These are phyloP conservation scores for Euphrasia confusa DNA, from an alignment of 257 asterid species.

Conservation along the genomic window DNA sequence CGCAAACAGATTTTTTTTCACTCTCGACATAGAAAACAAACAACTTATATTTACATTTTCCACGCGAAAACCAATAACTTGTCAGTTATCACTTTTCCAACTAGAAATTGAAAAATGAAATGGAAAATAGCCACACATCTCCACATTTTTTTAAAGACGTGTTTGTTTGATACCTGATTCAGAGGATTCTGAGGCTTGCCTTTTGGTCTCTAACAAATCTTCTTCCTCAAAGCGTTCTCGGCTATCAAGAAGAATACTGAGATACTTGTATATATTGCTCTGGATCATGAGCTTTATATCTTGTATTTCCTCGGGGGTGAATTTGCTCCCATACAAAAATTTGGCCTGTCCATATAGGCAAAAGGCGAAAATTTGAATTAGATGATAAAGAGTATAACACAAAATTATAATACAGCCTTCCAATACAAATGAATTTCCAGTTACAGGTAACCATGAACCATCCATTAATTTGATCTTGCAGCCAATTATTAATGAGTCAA, in stretches of 20 bases:
- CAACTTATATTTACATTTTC: too few relatives aligned
- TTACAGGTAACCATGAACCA: too few relatives aligned
- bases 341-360: conserved; percentile 57
- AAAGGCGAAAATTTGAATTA: conserved; percentile 6
- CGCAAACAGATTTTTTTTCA: too few relatives aligned
- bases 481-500: too few relatives aligned
- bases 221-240: conserved; percentile 96
- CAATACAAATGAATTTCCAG: too few relatives aligned
- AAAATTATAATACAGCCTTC: too few relatives aligned
- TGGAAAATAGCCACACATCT: too few relatives aligned
- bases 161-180: conserved; percentile 38
- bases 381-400: not conserved
- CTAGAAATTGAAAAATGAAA: too few relatives aligned
- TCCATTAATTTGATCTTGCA: too few relatives aligned
- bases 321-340: conserved; percentile 72
- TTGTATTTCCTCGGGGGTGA: conserved; percentile 66
- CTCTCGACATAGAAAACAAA: too few relatives aligned
- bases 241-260: conserved; percentile 91
- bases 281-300: conserved; percentile 94
- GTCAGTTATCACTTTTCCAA: too few relatives aligned
- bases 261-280: conserved; percentile 85
- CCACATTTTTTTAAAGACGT: not conserved
- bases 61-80: too few relatives aligned
- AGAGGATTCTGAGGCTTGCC: conserved; percentile 28
- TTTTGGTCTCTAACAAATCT: conserved; percentile 40